Base-by-base conservation (phyloP, 768 basidiomycete genomes). In the Pleurotus pulmonarius region DNA sequence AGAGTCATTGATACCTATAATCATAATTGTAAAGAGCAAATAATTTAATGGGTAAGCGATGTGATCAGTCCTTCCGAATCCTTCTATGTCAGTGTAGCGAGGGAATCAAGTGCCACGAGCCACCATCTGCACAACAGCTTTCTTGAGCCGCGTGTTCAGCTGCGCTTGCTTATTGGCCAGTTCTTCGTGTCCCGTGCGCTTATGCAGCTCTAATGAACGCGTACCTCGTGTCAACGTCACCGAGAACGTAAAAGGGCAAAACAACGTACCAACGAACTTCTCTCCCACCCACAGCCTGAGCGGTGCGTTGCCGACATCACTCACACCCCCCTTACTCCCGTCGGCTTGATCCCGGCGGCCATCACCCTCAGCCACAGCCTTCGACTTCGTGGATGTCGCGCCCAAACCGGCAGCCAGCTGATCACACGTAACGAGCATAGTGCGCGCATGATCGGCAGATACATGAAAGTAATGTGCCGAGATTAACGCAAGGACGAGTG, bases 271-370 rank as follows among this genome's bases (percentile, higher is more conserved):
- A 47, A 84, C 70, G 60, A 82, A 80, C 44, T 87, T 75, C 63
- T 90, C 83, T 5, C 88, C 88, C 9, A 86, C 81, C 90, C 90
- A 90, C 48, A 88, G 64, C 18, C 88, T 72, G 64, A 90, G 65
- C 37, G 81, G 79, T 3, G 80, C 86, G 56, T 88, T 89, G 4
- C 88, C 88, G 16, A 83, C 63, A 2, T 65, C 64, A 34, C 29
- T 34, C 29, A 4, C 29, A 34, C 9, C 29, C 29, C 29, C 29
- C 48, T 76, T 72, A 9, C 60, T 63, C 12, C 44, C 64, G 18
- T 60, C 60, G 7, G 56, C 51, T 25, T 57, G 24, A 11, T 40
- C 26, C 16, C 45, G 8, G 47, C 52, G 43, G 43, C 58, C 59
- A 43, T 56, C 54, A 40, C 24, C 46, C 7, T 38, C 55, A 4